A percentile compares a stretch with the other conserved stretches of the same genome.
Evolutionary conservation across 352 stramenopile species (phyloP).

Genomic region (Phytophthora citrophthora): DNA sequence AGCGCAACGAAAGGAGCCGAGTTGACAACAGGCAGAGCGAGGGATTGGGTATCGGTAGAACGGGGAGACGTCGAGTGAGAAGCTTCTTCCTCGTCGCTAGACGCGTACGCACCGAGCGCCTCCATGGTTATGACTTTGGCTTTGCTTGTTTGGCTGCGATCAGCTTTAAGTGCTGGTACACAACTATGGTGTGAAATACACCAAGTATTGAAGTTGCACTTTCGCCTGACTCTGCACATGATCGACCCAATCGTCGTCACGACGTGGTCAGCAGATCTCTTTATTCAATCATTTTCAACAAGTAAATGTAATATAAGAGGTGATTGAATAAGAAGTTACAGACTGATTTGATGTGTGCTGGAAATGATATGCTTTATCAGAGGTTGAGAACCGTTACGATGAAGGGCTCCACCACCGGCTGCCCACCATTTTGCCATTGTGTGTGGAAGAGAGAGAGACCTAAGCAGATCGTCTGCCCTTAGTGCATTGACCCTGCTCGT

Average conservation of each 20-base stretch:
- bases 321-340: too few species aligned
- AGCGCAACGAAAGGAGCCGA: constrained; percentile 54
- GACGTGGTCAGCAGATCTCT: neutral
- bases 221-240: constrained; percentile 8
- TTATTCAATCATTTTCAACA: neutral
- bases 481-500: neutral
- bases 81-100: constrained; percentile 51
- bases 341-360: too few species aligned
- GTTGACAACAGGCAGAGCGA: constrained; percentile 54
- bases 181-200: neutral
- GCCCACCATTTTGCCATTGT: constrained; percentile 28
- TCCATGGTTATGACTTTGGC: constrained; percentile 42
- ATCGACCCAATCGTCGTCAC: constrained; percentile 7
- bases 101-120: constrained; percentile 52
- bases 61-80: neutral
- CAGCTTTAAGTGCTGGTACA: neutral
- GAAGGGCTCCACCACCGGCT: constrained; percentile 14
- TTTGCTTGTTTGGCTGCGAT: neutral
- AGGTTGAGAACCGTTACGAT: constrained; percentile 8
- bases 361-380: neutral
- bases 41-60: constrained; percentile 16
- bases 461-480: neutral
- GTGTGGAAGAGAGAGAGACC: constrained; percentile 21
- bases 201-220: constrained; percentile 10
- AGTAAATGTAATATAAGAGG: neutral